Percentiles rank a stretch among this genome's conserved stretches.
These are phyloP conservation scores for Serendipita sp. DNA, from an alignment of 768 basidiomycete genomes.

Conservation along the genomic window DNA sequence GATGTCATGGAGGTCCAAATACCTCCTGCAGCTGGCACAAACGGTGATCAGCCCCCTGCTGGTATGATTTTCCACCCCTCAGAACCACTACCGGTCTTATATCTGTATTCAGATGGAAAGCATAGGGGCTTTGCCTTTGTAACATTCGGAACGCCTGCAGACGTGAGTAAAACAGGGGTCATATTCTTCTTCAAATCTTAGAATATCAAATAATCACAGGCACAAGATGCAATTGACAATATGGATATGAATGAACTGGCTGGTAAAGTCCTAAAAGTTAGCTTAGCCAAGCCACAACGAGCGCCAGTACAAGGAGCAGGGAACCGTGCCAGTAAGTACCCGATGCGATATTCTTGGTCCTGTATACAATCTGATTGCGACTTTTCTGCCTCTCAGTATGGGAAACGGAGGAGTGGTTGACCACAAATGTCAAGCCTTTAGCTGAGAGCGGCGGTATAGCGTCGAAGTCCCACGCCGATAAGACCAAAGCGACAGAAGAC, in stretches of 20 bases:
- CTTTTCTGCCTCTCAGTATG: constrained; percentile 42
- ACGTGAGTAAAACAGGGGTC: constrained; percentile 26
- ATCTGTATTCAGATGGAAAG: constrained; percentile 39
- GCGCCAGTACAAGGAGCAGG: constrained; percentile 42
- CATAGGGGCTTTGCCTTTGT: constrained; percentile 92
- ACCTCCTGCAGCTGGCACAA: constrained; percentile 62
- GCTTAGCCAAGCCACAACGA: constrained; percentile 72
- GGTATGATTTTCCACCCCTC: constrained; percentile 25
- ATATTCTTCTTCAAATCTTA: background rate
- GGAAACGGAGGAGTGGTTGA: constrained; percentile 91
- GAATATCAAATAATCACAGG: background rate
- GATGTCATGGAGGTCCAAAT: constrained; percentile 87
- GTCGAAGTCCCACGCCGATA: constrained; percentile 17
- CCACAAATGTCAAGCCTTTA: constrained; percentile 63
- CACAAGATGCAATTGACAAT: constrained; percentile 95
- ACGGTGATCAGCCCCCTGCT: constrained; percentile 32
- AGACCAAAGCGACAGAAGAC: constrained; percentile 17
- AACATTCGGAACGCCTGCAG: constrained; percentile 60
- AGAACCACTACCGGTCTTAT: constrained; percentile 6
- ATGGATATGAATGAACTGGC: constrained; percentile 88
- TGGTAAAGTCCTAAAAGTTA: constrained; percentile 65
- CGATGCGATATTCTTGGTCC: background rate
- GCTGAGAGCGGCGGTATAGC: constrained; percentile 51
- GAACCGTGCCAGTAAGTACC: constrained; percentile 59
- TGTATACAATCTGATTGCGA: background rate